phyloP scores from a whole-genome alignment of 2,329 filamentous ascomycete genomes.

The Huntiella bhutanensis region DNA sequence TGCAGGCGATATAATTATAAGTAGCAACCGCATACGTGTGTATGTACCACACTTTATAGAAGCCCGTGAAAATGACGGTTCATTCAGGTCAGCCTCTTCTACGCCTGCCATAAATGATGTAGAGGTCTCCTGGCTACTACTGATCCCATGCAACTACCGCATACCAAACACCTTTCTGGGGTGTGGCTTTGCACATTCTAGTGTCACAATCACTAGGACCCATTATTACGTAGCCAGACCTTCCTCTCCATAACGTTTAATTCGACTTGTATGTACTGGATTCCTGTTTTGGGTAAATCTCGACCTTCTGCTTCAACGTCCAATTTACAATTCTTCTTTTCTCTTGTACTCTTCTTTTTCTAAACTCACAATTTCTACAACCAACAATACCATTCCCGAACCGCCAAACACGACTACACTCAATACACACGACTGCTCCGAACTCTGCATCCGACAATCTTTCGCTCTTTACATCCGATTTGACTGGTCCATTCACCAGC shows the following conservation, averaged over 20 bases:
- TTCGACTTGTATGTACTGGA: neutral
- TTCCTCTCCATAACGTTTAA: neutral
- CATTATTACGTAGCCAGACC: constrained; percentile 2
- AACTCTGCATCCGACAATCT: neutral
- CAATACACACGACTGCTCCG: too few species aligned
- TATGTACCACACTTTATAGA: too few species aligned
- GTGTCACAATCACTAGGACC: neutral
- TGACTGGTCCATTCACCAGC: neutral
- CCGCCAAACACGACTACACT: neutral
- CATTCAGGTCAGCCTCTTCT: too few species aligned
- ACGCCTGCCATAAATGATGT: too few species aligned
- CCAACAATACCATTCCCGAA: neutral
- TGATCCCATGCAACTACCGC: too few species aligned
- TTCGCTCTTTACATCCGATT: neutral
- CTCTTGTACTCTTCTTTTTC: neutral
- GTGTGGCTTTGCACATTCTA: too few species aligned
- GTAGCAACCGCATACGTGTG: too few species aligned
- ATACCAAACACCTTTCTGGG: too few species aligned
- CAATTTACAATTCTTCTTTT: neutral
- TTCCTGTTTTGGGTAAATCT: constrained; percentile 1
- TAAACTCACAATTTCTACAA: neutral
- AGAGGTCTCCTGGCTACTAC: too few species aligned
- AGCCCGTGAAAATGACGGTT: too few species aligned
- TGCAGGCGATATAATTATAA: too few species aligned
- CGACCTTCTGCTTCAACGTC: neutral